Percentiles rank a stretch among this genome's conserved stretches.
phyloP scores from a whole-genome alignment of 2,329 filamentous ascomycete species.

The Ophiostoma quercus region DNA sequence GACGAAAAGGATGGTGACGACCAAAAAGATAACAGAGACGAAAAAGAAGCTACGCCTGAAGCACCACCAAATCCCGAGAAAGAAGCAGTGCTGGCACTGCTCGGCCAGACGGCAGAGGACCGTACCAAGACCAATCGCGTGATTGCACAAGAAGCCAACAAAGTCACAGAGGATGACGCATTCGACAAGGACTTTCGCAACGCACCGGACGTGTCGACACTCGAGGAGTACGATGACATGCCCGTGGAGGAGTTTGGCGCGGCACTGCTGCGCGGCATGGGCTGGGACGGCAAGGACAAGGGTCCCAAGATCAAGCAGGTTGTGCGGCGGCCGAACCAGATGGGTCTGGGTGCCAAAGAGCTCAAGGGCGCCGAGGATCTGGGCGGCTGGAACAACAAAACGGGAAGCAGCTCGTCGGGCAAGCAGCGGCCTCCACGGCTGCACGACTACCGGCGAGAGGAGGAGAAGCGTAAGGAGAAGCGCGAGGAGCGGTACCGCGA shows the following conservation, averaged over 20 bases:
- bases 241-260: conserved; percentile 94
- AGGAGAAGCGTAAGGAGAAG: conserved; percentile 27
- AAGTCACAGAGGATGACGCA: conserved; percentile 60
- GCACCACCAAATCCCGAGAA: conserved; percentile 19
- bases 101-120: conserved; percentile 24
- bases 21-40: conserved; percentile 3
- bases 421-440: conserved; percentile 27
- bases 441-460: conserved; percentile 29
- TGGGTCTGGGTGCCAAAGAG: conserved; percentile 67
- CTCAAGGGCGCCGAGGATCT: conserved; percentile 30
- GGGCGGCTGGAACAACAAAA: conserved; percentile 29
- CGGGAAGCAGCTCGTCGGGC: neutral
- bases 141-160: conserved; percentile 30
- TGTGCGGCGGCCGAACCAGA: conserved; percentile 68
- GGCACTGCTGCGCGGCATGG: conserved; percentile 85
- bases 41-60: neutral
- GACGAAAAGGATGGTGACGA: neutral
- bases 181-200: conserved; percentile 64
- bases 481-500: conserved; percentile 26
- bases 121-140: conserved; percentile 23
- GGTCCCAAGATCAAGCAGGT: conserved; percentile 58
- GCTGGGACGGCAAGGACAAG: conserved; percentile 71
- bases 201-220: conserved; percentile 68
- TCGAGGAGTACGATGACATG: conserved; percentile 81
- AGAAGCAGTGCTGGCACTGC: conserved; percentile 28